phyloP scores from a whole-genome alignment of 2,329 filamentous ascomycete species.

The Byssochlamys sp. region DNA sequence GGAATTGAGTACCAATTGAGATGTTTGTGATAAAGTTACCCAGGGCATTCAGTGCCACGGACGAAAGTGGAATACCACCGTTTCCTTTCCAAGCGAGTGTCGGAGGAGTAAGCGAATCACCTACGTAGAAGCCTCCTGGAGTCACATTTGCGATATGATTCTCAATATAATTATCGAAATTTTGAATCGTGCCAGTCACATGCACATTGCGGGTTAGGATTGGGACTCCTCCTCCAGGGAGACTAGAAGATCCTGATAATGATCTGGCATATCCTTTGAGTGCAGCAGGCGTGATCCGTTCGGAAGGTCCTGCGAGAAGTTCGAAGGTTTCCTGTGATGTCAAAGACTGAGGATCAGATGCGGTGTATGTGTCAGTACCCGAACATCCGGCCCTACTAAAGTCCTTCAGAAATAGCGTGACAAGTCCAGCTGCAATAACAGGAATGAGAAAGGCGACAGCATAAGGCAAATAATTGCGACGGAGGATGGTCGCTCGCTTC shows the following conservation, averaged over 20 bases:
- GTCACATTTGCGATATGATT: conserved; percentile 57
- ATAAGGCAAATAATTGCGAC: conserved; percentile 69
- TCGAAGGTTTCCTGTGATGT: conserved; percentile 21
- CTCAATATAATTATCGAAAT: conserved; percentile 59
- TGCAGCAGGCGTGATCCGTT: conserved; percentile 15
- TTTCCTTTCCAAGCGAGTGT: conserved; percentile 65
- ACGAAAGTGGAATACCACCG: conserved; percentile 45
- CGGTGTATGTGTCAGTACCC: conserved; percentile 21
- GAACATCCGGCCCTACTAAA: conserved; percentile 47
- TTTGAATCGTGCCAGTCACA: conserved; percentile 53
- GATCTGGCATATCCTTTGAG: conserved; percentile 12
- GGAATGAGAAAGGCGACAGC: conserved; percentile 66
- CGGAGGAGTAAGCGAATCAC: conserved; percentile 49
- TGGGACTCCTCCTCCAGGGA: conserved; percentile 17
- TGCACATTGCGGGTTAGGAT: conserved; percentile 34
- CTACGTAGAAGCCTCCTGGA: conserved; percentile 72
- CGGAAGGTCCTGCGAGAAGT: conserved; percentile 29
- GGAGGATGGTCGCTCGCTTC: conserved; percentile 69
- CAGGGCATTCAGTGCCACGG: conserved; percentile 52
- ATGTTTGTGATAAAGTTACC: conserved; percentile 58
- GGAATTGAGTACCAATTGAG: conserved; percentile 62
- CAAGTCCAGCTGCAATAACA: conserved; percentile 67
- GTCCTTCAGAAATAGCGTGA: conserved; percentile 61
- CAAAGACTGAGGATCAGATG: conserved; percentile 19
- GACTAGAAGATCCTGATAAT: conserved; percentile 17